Percentiles rank a stretch among this genome's conserved stretches.
Evolutionary conservation across 306 rosid species (phyloP).

Genomic region (Cicer bijugum): DNA sequence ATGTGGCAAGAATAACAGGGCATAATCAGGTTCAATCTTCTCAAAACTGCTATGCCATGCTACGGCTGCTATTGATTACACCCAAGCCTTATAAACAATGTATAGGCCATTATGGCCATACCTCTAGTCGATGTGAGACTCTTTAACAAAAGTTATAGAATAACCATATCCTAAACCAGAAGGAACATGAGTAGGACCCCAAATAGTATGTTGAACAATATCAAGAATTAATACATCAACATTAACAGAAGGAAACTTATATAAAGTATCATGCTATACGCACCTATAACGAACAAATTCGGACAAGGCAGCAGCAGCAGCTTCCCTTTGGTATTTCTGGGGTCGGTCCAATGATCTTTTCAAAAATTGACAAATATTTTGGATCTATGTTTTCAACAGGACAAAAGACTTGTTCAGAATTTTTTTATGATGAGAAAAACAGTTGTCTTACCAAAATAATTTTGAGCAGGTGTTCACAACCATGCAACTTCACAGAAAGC

Average conservation of each 20-base stretch:
- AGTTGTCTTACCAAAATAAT: conserved; percentile 15
- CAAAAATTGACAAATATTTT: conserved; percentile 76
- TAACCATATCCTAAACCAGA: not conserved
- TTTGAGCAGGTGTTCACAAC: conserved; percentile 20
- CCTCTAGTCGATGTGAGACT: not conserved
- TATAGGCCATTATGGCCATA: not conserved
- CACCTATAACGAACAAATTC: conserved; percentile 94
- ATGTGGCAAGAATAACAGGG: no score
- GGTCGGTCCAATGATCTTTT: conserved; percentile 73
- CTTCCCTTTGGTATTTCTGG: conserved; percentile 88
- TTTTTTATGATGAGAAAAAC: conserved; percentile 33
- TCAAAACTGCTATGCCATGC: no score
- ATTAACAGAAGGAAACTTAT: conserved; percentile 36
- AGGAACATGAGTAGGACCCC: not conserved
- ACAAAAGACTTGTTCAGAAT: conserved; percentile 34
- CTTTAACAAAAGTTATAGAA: not conserved
- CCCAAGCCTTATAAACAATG: no score
- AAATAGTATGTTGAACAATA: not conserved
- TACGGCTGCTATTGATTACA: no score
- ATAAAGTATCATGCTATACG: conserved; percentile 26
- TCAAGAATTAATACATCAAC: conserved; percentile 10
- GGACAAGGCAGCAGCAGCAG: conserved; percentile 94
- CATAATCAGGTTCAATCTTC: no score
- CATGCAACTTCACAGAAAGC: conserved; percentile 26
- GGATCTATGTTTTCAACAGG: conserved; percentile 59